Percentiles rank a stretch among this genome's conserved stretches.
phyloP scores from a whole-genome alignment of 129 eudicot genomes.

The Deinandra increscens region DNA sequence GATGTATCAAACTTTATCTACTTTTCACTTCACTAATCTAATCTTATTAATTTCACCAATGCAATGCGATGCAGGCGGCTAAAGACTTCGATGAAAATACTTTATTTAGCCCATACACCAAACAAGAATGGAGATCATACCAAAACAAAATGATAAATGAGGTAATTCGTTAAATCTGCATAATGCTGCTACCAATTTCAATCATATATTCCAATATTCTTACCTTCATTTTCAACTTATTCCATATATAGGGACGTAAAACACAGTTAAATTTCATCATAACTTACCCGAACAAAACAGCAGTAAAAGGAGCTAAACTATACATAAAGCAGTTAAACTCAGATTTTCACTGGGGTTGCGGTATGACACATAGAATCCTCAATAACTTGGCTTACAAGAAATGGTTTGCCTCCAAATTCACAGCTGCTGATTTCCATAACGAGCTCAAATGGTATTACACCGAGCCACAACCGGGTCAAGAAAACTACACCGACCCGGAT shows the following conservation, averaged over 20 bases:
- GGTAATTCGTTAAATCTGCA: no score
- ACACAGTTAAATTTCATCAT: slow-evolving; percentile 29
- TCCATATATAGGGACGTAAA: slow-evolving; percentile 33
- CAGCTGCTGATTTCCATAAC: slow-evolving; percentile 47
- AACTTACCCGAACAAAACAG: slow-evolving; percentile 29
- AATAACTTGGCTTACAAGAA: slow-evolving; percentile 37
- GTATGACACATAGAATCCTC: slow-evolving; percentile 41
- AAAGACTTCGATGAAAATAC: slow-evolving; percentile 26
- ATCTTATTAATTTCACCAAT: no score
- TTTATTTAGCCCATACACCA: slow-evolving; percentile 30
- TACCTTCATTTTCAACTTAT: no score
- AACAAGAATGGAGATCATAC: slow-evolving; percentile 47
- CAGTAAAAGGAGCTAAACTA: slow-evolving; percentile 31
- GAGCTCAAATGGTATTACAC: slow-evolving; percentile 45
- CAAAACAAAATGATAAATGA: slow-evolving; percentile 32
- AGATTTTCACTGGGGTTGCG: slow-evolving; percentile 48
- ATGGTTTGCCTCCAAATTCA: slow-evolving; percentile 42
- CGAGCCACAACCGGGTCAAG: slow-evolving; percentile 29
- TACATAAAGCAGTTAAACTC: slow-evolving; percentile 34
- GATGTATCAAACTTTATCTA: no score
- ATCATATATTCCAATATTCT: no score
- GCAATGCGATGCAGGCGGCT: slow-evolving; percentile 27
- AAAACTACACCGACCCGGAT: slow-evolving; percentile 38
- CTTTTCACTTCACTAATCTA: no score
- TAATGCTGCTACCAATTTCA: no score